Evolutionary conservation across 148 eudicot species (phyloP).

Genomic region (Spergularia marina): DNA sequence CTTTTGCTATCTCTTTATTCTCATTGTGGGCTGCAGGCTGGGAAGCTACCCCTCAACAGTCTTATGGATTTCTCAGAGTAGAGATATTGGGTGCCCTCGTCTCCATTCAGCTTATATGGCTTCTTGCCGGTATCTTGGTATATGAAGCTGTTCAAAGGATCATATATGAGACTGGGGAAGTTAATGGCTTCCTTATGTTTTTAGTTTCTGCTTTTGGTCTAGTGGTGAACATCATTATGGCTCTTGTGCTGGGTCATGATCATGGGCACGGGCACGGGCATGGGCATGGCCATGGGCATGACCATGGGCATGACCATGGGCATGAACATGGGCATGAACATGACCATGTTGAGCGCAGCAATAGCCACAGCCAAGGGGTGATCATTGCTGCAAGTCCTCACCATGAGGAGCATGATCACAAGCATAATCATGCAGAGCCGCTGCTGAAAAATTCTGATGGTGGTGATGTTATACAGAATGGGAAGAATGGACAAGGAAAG

Average conservation of each 20-base stretch:
- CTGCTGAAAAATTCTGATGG: constrained; percentile 34
- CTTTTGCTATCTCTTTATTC: constrained; percentile 86
- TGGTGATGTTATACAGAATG: constrained; percentile 14
- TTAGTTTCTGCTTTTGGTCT: constrained; percentile 74
- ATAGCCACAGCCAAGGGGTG: constrained; percentile 46
- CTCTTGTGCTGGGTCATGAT: constrained; percentile 73
- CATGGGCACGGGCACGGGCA: constrained; percentile 61
- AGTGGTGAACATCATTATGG: constrained; percentile 76
- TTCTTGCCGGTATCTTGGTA: constrained; percentile 81
- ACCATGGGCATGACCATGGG: constrained; percentile 31
- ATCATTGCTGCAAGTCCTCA: constrained; percentile 26
- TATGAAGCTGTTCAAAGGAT: constrained; percentile 75
- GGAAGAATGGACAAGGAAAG: constrained; percentile 29
- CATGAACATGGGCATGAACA: constrained; percentile 48
- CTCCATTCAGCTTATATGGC: constrained; percentile 92
- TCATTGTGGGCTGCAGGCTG: constrained; percentile 92
- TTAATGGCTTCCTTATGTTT: constrained; percentile 84
- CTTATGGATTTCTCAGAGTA: constrained; percentile 82
- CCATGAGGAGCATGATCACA: constrained; percentile 39
- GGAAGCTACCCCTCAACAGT: constrained; percentile 89
- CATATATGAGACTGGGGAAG: constrained; percentile 61
- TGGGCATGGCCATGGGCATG: constrained; percentile 22
- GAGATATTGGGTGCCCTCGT: constrained; percentile 85
- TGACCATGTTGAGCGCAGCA: constrained; percentile 29
- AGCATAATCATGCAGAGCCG: constrained; percentile 40